A percentile compares a stretch with the other conserved stretches of the same genome.
Evolutionary conservation across 345 rosid species (phyloP).

Genomic region (Kandelia obovata): DNA sequence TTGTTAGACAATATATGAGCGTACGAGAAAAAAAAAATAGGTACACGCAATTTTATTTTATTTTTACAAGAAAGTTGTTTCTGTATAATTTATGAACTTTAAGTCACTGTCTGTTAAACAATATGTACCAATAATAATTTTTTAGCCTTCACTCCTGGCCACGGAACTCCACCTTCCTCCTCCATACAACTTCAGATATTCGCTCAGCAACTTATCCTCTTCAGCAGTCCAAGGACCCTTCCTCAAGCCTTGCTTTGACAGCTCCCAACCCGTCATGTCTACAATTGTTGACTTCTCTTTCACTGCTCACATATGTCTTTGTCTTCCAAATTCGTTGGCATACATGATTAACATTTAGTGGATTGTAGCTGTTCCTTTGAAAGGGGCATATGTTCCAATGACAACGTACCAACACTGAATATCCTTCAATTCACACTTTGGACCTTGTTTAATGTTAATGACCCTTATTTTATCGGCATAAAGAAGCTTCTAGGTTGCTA

Average conservation of each 20-base stretch:
- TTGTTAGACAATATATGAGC: too few species aligned
- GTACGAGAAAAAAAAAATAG: too few species aligned
- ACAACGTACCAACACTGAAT: not conserved
- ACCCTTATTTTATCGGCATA: not conserved
- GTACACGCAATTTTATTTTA: too few species aligned
- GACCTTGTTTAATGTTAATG: not conserved
- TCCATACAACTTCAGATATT: constrained; percentile 49
- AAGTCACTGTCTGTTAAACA: too few species aligned
- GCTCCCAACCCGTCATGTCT: constrained; percentile 49
- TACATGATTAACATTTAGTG: not conserved
- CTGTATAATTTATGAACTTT: too few species aligned
- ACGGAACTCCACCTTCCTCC: too few species aligned
- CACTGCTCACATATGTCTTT: not conserved
- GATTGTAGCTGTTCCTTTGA: not conserved
- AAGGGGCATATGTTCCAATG: not conserved
- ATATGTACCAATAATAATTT: too few species aligned
- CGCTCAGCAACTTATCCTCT: constrained; percentile 63
- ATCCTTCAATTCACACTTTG: not conserved
- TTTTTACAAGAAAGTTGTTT: too few species aligned
- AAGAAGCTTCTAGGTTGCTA: not conserved
- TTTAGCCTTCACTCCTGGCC: too few species aligned
- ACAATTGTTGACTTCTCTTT: constrained; percentile 8
- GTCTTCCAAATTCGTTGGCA: not conserved
- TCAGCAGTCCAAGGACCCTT: constrained; percentile 92
- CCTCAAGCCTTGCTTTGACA: constrained; percentile 53